Evolutionary conservation across 257 asterid species (phyloP), one percentile per base, ranked within the genome.

Genomic region (Jaltomata sinuosa): DNA sequence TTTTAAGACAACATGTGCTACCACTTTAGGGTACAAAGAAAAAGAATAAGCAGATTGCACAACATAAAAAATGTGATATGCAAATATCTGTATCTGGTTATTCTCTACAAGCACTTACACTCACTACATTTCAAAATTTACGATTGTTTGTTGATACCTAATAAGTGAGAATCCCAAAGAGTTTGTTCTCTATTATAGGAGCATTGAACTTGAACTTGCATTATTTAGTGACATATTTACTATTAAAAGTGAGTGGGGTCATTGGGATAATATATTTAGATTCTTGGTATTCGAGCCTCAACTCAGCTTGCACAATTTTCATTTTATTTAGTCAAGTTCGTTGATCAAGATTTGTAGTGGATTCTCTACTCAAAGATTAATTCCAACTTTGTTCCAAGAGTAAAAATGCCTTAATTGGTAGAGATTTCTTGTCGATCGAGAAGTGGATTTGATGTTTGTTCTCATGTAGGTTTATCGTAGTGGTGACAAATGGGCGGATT

Each of bases 1-100:
- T 89, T 84, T 89, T 85, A 89, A 65, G 88, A 89, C 95, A 94
- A 83, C 72, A n/a, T 85, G 90, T 88, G 94, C 93, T 90, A 91
- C 97, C 92, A 92, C 89, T 89, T 85, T 57, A 83, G 84, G 88
- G 83, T 50, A 76, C 86, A 78, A n/a, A 83, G 59, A 74, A 74
- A 12, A 61, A 79, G 21, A 82, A 57, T 47, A 54, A 83, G 82
- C 40, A 59, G 55, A 57, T 80, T 57, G 3, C 55, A 55, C 85
- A 67, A 84, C n/a, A 81, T 83, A 45, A 74, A 69, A 74, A 74
- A 74, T 45, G 38, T 74, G 81, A 45, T 74, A 45, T 45, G 81
- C 81, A 45, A 15, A 74, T 74, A 74, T 74, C 2, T 74, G 81
- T 74, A 74, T 45, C 81, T 45, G 7, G 22, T 47, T 65, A 65